A percentile compares a stretch with the other conserved stretches of the same genome.
phyloP scores from a whole-genome alignment of 2,329 filamentous ascomycete species.

The Coleophoma eucalyptorum region DNA sequence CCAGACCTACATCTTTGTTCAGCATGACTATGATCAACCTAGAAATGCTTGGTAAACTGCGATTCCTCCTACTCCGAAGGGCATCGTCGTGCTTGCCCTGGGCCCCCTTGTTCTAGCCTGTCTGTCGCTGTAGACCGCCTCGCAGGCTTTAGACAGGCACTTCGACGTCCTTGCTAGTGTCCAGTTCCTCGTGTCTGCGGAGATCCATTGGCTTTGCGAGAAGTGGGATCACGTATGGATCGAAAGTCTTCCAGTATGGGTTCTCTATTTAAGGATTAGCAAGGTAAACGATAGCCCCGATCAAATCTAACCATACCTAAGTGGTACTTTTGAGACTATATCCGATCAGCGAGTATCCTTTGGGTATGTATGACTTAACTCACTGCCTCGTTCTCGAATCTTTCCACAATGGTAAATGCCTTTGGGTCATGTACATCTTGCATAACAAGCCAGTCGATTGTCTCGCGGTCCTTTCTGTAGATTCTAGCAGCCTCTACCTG shows the following conservation, averaged over 20 bases:
- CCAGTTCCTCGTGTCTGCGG: slow-evolving; percentile 62
- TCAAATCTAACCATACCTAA: slow-evolving; percentile 24
- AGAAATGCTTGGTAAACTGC: too few relatives aligned
- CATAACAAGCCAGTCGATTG: slow-evolving; percentile 71
- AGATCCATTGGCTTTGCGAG: slow-evolving; percentile 68
- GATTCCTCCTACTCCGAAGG: too few relatives aligned
- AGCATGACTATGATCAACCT: too few relatives aligned
- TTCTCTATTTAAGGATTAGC: slow-evolving; percentile 26
- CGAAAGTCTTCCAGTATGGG: slow-evolving; percentile 56
- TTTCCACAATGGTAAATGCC: slow-evolving; percentile 72
- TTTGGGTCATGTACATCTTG: slow-evolving; percentile 65
- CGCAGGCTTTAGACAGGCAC: slow-evolving; percentile 26
- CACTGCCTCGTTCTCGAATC: slow-evolving; percentile 64
- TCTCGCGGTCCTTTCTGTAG: slow-evolving; percentile 70
- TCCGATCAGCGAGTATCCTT: slow-evolving; percentile 11
- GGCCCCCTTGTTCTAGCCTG: too few relatives aligned
- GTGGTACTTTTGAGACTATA: slow-evolving; percentile 55
- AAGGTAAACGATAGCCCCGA: too few relatives aligned
- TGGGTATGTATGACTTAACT: slow-evolving; percentile 21
- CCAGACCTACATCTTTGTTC: too few relatives aligned
- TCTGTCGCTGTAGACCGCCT: too few relatives aligned
- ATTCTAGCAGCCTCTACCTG: slow-evolving; percentile 65
- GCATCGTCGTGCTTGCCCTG: too few relatives aligned
- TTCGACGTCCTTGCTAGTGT: slow-evolving; percentile 46
- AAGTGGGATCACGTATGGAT: slow-evolving; percentile 67